Evolutionary conservation across 768 basidiomycete genomes (phyloP).

Genomic region (Rhizopogon rudus): DNA sequence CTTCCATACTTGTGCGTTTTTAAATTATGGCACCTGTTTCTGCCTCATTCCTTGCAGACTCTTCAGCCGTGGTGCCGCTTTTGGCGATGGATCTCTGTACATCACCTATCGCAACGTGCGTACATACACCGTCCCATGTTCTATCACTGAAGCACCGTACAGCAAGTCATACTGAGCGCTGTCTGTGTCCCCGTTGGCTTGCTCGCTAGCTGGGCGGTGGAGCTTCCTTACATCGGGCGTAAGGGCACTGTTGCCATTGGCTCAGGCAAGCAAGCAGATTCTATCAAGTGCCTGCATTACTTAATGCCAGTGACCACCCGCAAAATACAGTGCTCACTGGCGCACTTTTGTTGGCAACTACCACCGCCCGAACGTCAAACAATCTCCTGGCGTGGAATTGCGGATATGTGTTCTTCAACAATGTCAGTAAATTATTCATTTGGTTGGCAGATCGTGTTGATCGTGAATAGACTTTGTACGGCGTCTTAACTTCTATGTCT

Average conservation of each 20-base stretch:
- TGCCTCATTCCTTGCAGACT: conserved; percentile 36
- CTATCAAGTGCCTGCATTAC: conserved; percentile 22
- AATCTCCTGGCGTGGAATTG: conserved; percentile 79
- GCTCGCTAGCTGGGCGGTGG: conserved; percentile 67
- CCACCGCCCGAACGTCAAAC: conserved; percentile 64
- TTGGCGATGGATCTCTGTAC: conserved; percentile 66
- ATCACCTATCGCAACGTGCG: conserved; percentile 70
- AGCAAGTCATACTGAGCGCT: conserved; percentile 68
- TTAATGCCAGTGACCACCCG: conserved; percentile 35
- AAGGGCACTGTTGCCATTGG: conserved; percentile 62
- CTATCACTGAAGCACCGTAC: conserved; percentile 1
- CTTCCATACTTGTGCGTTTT: conserved; percentile 45
- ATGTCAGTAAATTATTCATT: conserved; percentile 30
- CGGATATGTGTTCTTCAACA: conserved; percentile 60
- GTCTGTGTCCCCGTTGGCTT: conserved; percentile 70
- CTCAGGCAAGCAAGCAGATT: conserved; percentile 42
- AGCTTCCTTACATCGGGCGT: conserved; percentile 57
- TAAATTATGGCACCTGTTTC: not conserved
- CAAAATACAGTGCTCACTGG: conserved; percentile 63
- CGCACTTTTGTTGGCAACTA: conserved; percentile 67
- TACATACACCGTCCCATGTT: not conserved
- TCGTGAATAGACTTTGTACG: conserved; percentile 58
- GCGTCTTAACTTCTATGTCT: conserved; percentile 66
- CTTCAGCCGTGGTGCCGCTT: conserved; percentile 55
- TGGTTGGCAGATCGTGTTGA: not conserved